Conservation (phyloP, 2,329 filamentous ascomycete species). For the Colletotrichum noveboracense region DNA sequence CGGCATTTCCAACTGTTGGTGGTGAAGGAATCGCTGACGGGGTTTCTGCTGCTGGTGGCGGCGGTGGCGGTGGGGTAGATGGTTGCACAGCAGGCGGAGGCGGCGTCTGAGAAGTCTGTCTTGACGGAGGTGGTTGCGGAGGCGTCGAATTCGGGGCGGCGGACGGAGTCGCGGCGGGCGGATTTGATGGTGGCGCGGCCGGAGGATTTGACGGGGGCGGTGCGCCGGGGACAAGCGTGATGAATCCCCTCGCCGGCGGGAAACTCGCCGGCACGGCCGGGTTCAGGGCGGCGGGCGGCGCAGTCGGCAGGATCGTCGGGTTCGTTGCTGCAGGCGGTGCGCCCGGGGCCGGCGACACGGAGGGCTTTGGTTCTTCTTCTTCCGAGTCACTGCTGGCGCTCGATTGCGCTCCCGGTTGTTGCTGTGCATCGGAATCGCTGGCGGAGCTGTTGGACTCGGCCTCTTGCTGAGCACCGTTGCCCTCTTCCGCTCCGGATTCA, state of each 20-base stretch:
- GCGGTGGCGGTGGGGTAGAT: not conserved
- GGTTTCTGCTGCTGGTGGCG: not conserved
- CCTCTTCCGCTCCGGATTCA: not conserved
- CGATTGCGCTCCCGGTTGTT: not conserved
- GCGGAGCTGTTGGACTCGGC: not conserved
- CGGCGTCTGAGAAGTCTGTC: not conserved
- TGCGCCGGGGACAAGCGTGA: conserved; percentile 10
- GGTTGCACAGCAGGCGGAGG: not conserved
- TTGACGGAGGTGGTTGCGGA: not conserved
- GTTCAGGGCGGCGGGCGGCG: not conserved
- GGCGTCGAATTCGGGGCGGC: not conserved
- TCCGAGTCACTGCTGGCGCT: conserved; percentile 8
- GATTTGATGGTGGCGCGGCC: not conserved
- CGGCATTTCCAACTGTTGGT: not conserved
- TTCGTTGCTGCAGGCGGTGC: not conserved
- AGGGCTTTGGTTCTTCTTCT: not conserved
- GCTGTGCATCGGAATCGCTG: not conserved
- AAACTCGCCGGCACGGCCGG: not conserved
- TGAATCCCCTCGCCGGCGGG: conserved; percentile 1
- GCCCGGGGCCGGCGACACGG: not conserved
- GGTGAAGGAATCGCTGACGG: not conserved
- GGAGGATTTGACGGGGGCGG: not conserved
- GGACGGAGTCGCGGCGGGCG: not conserved
- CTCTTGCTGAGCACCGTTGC: not conserved
- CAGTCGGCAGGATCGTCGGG: not conserved